phyloP scores from a whole-genome alignment of 176 grass and related monocot species.

The Tuctoria greenei region DNA sequence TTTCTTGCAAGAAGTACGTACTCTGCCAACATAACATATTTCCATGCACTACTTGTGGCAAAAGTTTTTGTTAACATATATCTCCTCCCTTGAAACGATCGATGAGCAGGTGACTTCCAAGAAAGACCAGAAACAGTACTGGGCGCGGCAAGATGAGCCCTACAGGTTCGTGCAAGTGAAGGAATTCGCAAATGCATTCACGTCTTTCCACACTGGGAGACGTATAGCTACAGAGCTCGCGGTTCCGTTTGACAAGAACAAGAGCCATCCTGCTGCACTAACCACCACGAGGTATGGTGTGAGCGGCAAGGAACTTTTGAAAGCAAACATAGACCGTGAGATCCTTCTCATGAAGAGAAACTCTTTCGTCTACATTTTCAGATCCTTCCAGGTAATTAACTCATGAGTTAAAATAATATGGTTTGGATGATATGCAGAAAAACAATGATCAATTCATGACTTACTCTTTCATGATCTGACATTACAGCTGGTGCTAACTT shows the following conservation, averaged over 20 bases:
- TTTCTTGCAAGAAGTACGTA: conserved; percentile 80
- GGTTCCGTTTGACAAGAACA: conserved; percentile 60
- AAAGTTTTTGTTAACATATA: neutral
- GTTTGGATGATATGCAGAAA: neutral
- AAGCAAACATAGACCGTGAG: conserved; percentile 72
- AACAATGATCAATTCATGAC: neutral
- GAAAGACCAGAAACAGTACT: conserved; percentile 92
- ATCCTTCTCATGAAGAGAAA: conserved; percentile 95
- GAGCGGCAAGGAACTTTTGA: conserved; percentile 61
- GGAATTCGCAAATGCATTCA: conserved; percentile 55
- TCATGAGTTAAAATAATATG: conserved; percentile 3
- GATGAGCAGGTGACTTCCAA: conserved; percentile 52
- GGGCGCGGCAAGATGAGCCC: conserved; percentile 33
- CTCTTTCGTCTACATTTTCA: conserved; percentile 91
- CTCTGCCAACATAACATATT: neutral
- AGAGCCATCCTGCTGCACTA: conserved; percentile 77
- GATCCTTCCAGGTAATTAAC: conserved; percentile 64
- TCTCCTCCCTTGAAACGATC: neutral
- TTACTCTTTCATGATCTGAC: conserved; percentile 23
- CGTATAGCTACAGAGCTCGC: conserved; percentile 54
- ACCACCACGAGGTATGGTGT: conserved; percentile 73
- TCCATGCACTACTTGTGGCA: neutral
- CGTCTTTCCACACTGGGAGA: conserved; percentile 59
- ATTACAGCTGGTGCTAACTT: conserved; percentile 53
- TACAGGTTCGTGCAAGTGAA: conserved; percentile 71